Evolutionary conservation across 805 yeast genomes (phyloP), one percentile per base, ranked within the genome.

Genomic region (Suhomyces faveliae): DNA sequence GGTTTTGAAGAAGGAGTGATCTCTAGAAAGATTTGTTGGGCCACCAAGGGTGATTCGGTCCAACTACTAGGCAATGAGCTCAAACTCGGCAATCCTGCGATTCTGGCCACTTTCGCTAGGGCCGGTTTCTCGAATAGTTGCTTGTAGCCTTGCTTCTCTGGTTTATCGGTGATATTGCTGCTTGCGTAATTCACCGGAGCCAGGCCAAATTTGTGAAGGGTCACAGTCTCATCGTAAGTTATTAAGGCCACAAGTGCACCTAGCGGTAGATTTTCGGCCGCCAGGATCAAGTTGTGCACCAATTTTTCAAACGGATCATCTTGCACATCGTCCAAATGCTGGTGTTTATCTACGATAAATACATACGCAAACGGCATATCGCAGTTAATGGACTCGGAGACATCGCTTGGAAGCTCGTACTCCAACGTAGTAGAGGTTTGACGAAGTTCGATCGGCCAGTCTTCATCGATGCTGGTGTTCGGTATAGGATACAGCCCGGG

Each of bases 301-400:
- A 62, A 47, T 5, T 27, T 27, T 12, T 38, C 38, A 51, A 66
- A 56, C 13, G 56, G 46, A 2, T 45, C 43, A 8, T 50, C 53
- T 1, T 51, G 52, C 2, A 49, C 27, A 25, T 61, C 58, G 29
- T 65, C 70, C 1, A 53, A 40, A 48, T 67, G 63, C 45, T 63
- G 64, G 54, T 67, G 70, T 5, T 47, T 13, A 49, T 71, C 75
- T 15, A 71, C 47, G 6, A 68, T 58, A 35, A 61, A 63, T 3
- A 62, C 42, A 35, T 54, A 57, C 5, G 58, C 54, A 4, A 40
- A 38, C n/a, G 55, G 59, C 7, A 33, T 17, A 13, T 9, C 50
- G 9, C 21, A 44, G 1, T 42, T 49, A 11, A 44, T 17, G 12
- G 50, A 43, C 19, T 49, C 40, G 0, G 65, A 35, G 1, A 67